Evolutionary conservation across 306 rosid species (phyloP).

Genomic region (Erythrophleum fordii): DNA sequence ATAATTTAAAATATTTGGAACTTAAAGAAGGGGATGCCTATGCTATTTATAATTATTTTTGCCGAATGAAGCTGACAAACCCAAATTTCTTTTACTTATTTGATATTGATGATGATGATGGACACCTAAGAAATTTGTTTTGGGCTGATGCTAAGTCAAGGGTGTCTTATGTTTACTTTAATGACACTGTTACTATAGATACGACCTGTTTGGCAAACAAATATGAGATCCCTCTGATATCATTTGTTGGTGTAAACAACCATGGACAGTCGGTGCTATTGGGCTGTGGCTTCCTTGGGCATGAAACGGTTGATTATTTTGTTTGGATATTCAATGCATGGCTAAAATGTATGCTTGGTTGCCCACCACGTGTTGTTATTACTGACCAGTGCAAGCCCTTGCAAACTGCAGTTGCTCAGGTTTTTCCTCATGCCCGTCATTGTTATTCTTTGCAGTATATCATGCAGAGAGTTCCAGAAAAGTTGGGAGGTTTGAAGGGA

Average conservation of each 20-base stretch:
- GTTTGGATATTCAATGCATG: slow-evolving; percentile 74
- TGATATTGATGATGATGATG: slow-evolving; percentile 70
- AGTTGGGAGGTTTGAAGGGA: slow-evolving; percentile 82
- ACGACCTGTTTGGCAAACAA: slow-evolving; percentile 78
- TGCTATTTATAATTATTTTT: slow-evolving; percentile 76
- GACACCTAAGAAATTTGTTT: slow-evolving; percentile 70
- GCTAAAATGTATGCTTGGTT: slow-evolving; percentile 74
- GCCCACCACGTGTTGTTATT: slow-evolving; percentile 59
- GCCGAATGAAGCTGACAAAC: slow-evolving; percentile 73
- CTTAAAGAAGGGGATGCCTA: slow-evolving; percentile 77
- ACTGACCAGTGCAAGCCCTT: slow-evolving; percentile 70
- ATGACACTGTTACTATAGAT: slow-evolving; percentile 64
- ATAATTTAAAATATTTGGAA: slow-evolving; percentile 63
- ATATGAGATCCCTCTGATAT: slow-evolving; percentile 72
- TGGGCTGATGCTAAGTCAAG: slow-evolving; percentile 85
- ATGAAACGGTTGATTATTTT: slow-evolving; percentile 65
- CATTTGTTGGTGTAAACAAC: slow-evolving; percentile 70
- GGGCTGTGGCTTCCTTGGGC: slow-evolving; percentile 80
- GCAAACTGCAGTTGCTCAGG: slow-evolving; percentile 66
- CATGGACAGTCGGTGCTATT: slow-evolving; percentile 73
- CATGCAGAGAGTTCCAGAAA: slow-evolving; percentile 72
- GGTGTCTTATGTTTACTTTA: slow-evolving; percentile 62
- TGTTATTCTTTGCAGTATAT: slow-evolving; percentile 71
- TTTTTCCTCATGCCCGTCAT: slow-evolving; percentile 67
- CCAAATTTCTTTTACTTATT: slow-evolving; percentile 76